phyloP scores from a whole-genome alignment of 768 basidiomycete species.

The Nidularia pulvinata region DNA sequence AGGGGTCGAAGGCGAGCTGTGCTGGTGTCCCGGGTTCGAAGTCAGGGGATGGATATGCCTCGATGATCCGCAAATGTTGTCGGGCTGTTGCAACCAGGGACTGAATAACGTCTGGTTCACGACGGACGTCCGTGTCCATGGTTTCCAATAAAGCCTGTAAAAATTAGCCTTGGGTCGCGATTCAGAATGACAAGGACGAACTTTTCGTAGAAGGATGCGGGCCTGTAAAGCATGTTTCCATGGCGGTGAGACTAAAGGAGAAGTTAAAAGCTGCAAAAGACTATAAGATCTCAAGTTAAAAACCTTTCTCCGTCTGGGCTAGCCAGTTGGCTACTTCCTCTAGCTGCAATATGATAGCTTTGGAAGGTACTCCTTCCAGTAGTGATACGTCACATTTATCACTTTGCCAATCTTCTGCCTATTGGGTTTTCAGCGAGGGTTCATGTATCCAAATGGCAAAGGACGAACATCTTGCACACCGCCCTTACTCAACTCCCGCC shows the following conservation, averaged over 20 bases:
- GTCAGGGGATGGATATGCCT: constrained; percentile 29
- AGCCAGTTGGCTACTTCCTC: constrained; percentile 70
- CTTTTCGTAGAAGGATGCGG: constrained; percentile 61
- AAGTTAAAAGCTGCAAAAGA: not conserved
- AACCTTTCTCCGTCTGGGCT: constrained; percentile 39
- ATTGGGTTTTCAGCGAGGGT: constrained; percentile 11
- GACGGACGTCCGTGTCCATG: constrained; percentile 38
- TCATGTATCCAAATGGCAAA: constrained; percentile 7
- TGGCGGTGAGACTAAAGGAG: constrained; percentile 35
- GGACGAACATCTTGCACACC: constrained; percentile 74
- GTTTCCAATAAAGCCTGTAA: constrained; percentile 48
- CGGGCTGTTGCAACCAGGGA: constrained; percentile 36
- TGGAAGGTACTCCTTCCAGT: constrained; percentile 60
- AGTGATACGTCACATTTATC: constrained; percentile 86
- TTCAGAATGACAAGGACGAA: constrained; percentile 14
- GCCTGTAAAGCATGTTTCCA: constrained; percentile 53
- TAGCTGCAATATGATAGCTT: constrained; percentile 49
- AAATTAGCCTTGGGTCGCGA: not conserved
- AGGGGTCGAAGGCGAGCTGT: constrained; percentile 60
- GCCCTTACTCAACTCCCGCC: constrained; percentile 80
- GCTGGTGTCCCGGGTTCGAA: constrained; percentile 45
- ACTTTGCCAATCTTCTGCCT: constrained; percentile 90
- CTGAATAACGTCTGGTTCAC: constrained; percentile 31
- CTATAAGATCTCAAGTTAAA: constrained; percentile 1
- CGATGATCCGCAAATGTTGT: constrained; percentile 37